These are phyloP conservation scores for Blastomyces parvus DNA, from an alignment of 2,329 filamentous ascomycete species.

Conservation along the genomic window DNA sequence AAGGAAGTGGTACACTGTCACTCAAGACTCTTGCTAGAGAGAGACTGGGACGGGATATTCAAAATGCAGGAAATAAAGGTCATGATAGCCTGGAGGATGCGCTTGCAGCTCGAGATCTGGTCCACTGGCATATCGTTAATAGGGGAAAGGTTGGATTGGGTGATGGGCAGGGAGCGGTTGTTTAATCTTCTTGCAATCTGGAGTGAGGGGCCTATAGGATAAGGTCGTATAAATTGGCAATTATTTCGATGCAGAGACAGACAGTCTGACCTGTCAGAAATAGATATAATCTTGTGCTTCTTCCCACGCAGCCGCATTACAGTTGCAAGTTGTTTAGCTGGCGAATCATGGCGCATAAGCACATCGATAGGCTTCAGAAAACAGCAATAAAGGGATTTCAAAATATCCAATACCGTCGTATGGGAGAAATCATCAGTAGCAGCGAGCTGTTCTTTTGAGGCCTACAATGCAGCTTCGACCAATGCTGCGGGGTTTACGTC, in stretches of 20 bases:
- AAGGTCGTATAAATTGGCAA: background rate
- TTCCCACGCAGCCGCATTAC: no score
- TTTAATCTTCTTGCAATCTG: background rate
- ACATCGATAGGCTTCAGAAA: no score
- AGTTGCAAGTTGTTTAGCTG: no score
- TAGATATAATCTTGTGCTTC: no score
- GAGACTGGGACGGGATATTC: constrained; percentile 19
- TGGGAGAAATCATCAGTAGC: no score
- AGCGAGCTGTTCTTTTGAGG: no score
- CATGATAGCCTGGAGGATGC: constrained; percentile 42
- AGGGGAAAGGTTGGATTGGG: background rate
- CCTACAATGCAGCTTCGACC: no score
- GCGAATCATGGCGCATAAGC: no score
- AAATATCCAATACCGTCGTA: no score
- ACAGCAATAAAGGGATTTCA: no score
- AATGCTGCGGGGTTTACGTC: no score
- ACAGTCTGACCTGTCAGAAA: no score
- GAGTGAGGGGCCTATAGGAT: background rate
- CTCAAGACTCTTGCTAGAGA: constrained; percentile 17
- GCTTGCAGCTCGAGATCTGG: constrained; percentile 35
- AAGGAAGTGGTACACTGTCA: constrained; percentile 8
- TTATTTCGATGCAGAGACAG: background rate
- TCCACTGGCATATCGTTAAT: constrained; percentile 29
- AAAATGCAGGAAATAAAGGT: constrained; percentile 16
- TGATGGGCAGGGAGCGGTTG: background rate